Percentiles rank a stretch among this genome's conserved stretches.
Evolutionary conservation across 805 yeast genomes (phyloP).

Genomic region (Nakazawaea holstii): DNA sequence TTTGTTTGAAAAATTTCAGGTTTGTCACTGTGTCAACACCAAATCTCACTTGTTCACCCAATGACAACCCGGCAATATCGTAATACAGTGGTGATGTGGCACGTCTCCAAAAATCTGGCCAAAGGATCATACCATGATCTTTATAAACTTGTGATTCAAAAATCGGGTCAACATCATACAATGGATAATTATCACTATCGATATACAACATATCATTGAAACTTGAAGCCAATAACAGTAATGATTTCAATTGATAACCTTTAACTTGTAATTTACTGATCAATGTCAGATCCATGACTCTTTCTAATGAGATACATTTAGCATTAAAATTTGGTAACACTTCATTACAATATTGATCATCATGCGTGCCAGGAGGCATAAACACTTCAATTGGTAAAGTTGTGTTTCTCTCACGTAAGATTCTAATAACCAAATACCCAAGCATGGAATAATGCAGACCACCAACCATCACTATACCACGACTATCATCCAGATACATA

Average conservation of each 20-base stretch:
- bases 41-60: constrained; percentile 24
- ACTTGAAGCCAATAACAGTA: constrained; percentile 40
- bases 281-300: constrained; percentile 25
- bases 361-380: constrained; percentile 28
- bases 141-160: constrained; percentile 41
- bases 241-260: constrained; percentile 34
- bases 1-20: not conserved
- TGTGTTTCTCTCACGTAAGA: constrained; percentile 37
- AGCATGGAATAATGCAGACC: constrained; percentile 51
- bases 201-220: constrained; percentile 39
- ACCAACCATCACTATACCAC: constrained; percentile 47
- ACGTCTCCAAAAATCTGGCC: constrained; percentile 91
- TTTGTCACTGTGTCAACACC: constrained; percentile 11
- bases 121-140: constrained; percentile 43
- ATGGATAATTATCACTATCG: constrained; percentile 44
- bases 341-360: constrained; percentile 36
- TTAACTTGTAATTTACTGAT: constrained; percentile 17
- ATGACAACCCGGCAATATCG: constrained; percentile 54
- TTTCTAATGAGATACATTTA: constrained; percentile 34
- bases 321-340: constrained; percentile 43
- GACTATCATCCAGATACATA: constrained; percentile 32
- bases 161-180: constrained; percentile 35
- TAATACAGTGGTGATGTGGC: constrained; percentile 72
- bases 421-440: constrained; percentile 41
- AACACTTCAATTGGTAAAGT: constrained; percentile 47